Conservation (phyloP, 768 basidiomycete species). For the Mrakia blollopis region DNA sequence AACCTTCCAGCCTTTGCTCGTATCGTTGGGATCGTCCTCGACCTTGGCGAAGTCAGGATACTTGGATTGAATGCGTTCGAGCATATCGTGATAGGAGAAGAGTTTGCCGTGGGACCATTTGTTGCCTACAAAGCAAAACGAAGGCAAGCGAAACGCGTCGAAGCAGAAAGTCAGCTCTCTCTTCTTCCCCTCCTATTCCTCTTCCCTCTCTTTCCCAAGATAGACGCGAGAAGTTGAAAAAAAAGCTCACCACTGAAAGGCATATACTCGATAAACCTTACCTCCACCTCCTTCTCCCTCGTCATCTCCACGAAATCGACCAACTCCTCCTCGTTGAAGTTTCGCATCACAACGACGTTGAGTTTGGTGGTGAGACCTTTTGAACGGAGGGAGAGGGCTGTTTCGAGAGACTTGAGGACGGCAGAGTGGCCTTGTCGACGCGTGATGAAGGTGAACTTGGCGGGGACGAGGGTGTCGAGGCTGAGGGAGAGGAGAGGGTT, state of each 20-base stretch:
- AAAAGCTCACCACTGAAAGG: conserved; percentile 79
- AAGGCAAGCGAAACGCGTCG: background rate
- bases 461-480: conserved; percentile 76
- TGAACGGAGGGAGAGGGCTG: conserved; percentile 51
- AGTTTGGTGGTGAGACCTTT: conserved; percentile 54
- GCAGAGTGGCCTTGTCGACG: conserved; percentile 68
- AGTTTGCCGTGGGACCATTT: conserved; percentile 79
- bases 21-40: conserved; percentile 64
- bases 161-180: too few relatives aligned
- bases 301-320: conserved; percentile 74
- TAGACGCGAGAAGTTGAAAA: too few relatives aligned
- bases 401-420: conserved; percentile 62
- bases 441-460: conserved; percentile 84
- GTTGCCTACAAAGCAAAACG: conserved; percentile 55
- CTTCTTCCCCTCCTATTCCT: too few relatives aligned
- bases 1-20: conserved; percentile 72
- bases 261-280: conserved; percentile 89
- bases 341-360: conserved; percentile 77
- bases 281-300: conserved; percentile 57
- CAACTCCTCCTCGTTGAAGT: conserved; percentile 74
- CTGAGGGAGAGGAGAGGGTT: conserved; percentile 44
- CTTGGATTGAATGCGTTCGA: conserved; percentile 51
- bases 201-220: background rate
- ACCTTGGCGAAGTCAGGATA: conserved; percentile 55
- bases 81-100: conserved; percentile 65